A percentile compares a stretch with the other conserved stretches of the same genome.
Evolutionary conservation across 208 protist genomes (phyloP).

Genomic region (Trypanosoma theileri): DNA sequence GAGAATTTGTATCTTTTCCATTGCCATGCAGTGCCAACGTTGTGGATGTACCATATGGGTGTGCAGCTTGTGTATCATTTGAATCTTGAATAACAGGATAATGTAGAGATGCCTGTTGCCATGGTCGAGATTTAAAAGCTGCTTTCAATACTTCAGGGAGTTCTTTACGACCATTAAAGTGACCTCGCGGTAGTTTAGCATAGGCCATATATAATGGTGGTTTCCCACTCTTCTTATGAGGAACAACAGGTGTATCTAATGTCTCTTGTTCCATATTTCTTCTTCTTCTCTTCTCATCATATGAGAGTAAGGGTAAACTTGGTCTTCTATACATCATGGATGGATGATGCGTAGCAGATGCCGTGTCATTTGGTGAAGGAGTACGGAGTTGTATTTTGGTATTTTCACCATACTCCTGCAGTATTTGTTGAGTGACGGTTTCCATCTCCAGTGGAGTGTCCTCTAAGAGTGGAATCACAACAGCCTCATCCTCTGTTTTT

Average conservation of each 20-base stretch:
- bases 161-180: constrained; percentile 1
- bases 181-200: neutral
- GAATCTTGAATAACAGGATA: neutral
- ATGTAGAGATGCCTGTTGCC: neutral
- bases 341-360: neutral
- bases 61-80: neutral
- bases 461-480: constrained; percentile 14
- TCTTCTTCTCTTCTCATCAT: neutral
- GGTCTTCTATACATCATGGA: neutral
- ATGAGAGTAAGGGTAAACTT: neutral
- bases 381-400: neutral
- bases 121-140: neutral
- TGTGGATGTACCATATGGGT: neutral
- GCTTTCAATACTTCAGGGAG: neutral
- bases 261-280: neutral
- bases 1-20: neutral
- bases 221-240: neutral
- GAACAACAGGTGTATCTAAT: neutral
- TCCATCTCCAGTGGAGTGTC: too few relatives aligned
- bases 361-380: neutral
- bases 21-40: neutral
- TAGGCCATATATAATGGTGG: neutral
- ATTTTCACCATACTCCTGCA: neutral
- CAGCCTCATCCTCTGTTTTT: constrained; percentile 13
- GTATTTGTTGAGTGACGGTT: too few relatives aligned